Conservation (phyloP, 1,284 basidiomycete species). For the Caloboletus firmus region DNA sequence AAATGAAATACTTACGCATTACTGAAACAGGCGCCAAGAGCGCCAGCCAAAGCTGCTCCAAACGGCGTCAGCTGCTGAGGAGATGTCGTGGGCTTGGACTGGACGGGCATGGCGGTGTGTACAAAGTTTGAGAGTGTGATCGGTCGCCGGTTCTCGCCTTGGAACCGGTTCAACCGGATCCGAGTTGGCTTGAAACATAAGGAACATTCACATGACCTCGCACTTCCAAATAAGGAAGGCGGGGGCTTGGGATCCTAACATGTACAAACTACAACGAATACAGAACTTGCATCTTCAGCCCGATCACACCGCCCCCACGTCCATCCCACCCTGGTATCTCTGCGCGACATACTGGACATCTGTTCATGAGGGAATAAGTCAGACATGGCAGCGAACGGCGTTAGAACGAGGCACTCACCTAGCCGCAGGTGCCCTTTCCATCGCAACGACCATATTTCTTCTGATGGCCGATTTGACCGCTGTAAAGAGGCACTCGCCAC, state of each 20-base stretch:
- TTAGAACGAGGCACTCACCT: constrained; percentile 39
- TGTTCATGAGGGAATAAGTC: constrained; percentile 14
- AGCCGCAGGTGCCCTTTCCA: constrained; percentile 42
- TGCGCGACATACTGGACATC: constrained; percentile 68
- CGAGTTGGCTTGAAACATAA: neutral
- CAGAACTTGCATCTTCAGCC: constrained; percentile 50
- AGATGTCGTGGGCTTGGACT: constrained; percentile 26
- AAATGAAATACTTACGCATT: constrained; percentile 74
- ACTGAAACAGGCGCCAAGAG: constrained; percentile 90
- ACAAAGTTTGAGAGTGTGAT: neutral
- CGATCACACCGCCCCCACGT: constrained; percentile 60
- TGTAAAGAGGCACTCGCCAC: constrained; percentile 72
- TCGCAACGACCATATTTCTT: constrained; percentile 45
- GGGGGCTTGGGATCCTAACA: constrained; percentile 25
- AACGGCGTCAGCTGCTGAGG: constrained; percentile 78
- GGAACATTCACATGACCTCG: constrained; percentile 26
- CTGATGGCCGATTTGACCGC: constrained; percentile 64
- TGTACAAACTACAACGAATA: constrained; percentile 41
- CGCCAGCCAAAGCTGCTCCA: constrained; percentile 91
- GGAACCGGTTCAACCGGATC: constrained; percentile 1
- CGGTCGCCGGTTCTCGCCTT: neutral
- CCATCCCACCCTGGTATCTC: constrained; percentile 65
- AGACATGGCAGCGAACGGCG: neutral
- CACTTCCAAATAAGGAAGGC: constrained; percentile 1
- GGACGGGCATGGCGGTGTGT: constrained; percentile 24